Evolutionary conservation across 176 grass and related monocot genomes (phyloP).

Genomic region (Miscanthus lutarioriparius): DNA sequence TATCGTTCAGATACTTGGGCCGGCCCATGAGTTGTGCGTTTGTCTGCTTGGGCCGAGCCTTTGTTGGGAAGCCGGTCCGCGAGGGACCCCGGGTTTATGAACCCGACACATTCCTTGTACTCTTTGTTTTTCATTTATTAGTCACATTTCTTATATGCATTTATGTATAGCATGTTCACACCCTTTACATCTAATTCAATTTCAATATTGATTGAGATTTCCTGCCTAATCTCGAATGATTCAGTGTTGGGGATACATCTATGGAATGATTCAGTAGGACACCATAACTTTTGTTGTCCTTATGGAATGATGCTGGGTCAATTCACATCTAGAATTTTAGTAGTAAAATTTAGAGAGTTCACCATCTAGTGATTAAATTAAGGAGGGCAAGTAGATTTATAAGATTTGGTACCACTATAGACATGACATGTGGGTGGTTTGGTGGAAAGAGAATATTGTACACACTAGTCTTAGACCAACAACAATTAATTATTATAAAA

Average conservation of each 20-base stretch:
- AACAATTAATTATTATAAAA: no score
- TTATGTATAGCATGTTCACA: neutral
- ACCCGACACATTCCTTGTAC: no score
- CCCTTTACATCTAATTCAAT: neutral
- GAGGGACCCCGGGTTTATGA: no score
- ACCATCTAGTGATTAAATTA: no score
- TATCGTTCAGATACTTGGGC: no score
- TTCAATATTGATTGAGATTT: neutral
- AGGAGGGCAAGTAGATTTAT: no score
- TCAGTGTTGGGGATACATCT: neutral
- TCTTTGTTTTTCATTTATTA: neutral
- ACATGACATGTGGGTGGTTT: neutral
- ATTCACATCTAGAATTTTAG: neutral
- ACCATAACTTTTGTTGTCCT: no score
- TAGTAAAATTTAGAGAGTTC: neutral
- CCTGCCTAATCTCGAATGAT: neutral
- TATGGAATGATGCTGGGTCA: neutral
- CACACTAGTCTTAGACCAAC: no score
- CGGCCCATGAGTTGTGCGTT: no score
- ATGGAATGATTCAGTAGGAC: neutral
- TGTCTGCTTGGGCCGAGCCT: no score
- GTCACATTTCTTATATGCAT: neutral
- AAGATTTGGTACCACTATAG: neutral
- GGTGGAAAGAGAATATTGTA: no score
- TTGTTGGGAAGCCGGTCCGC: no score